Evolutionary conservation across 2,329 filamentous ascomycete species (phyloP).

Genomic region (Trichoderma koningii): DNA sequence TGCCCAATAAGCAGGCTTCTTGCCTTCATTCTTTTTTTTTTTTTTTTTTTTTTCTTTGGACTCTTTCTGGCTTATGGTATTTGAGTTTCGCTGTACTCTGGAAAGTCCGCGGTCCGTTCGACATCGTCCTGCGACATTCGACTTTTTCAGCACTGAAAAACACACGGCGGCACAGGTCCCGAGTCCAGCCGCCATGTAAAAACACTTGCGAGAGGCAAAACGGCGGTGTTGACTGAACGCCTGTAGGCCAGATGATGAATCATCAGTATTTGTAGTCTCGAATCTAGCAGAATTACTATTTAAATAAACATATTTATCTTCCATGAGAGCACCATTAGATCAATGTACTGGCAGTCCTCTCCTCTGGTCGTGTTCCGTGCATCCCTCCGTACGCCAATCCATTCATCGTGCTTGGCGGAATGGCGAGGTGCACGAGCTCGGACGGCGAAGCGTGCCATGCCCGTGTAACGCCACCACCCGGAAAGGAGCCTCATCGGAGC

Average conservation of each 20-base stretch:
- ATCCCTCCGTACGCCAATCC: not conserved
- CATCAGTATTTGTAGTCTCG: too few species aligned
- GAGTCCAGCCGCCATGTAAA: not conserved
- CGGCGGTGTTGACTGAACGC: not conserved
- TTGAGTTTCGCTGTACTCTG: not conserved
- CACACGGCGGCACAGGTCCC: not conserved
- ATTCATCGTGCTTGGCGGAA: not conserved
- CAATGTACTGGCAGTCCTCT: not conserved
- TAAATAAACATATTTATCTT: too few species aligned
- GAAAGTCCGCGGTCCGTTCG: conserved; percentile 12
- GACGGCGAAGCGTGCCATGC: not conserved
- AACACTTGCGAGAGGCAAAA: not conserved
- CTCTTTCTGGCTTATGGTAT: too few species aligned
- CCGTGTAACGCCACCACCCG: not conserved
- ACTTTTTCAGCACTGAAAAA: not conserved
- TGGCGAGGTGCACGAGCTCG: not conserved
- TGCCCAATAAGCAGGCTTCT: not conserved
- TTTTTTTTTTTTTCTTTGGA: not conserved
- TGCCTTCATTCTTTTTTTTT: conserved; percentile 12
- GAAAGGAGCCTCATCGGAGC: not conserved
- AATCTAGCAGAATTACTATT: too few species aligned
- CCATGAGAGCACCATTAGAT: too few species aligned
- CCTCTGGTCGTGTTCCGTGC: not conserved
- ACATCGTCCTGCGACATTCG: not conserved
- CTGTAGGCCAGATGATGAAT: not conserved